These are phyloP conservation scores for Hypericum androsaemum DNA, from an alignment of 345 rosid genomes.

Conservation along the genomic window DNA sequence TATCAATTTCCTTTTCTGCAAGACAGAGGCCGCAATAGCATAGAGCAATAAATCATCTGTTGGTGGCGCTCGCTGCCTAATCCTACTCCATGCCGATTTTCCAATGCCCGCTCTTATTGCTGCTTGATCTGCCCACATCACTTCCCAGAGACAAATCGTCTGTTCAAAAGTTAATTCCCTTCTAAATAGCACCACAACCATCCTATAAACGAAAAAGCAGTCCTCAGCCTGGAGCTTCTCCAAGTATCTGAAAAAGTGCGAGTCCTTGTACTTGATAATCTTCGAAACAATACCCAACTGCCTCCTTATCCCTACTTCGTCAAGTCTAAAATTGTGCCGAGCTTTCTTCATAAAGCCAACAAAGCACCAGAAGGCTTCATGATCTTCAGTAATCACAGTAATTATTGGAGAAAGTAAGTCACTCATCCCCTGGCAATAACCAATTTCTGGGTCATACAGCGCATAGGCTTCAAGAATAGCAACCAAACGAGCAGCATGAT, in stretches of 20 bases:
- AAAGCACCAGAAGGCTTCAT: slow-evolving; percentile 95
- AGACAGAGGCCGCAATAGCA: slow-evolving; percentile 80
- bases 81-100: slow-evolving; percentile 76
- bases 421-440: slow-evolving; percentile 99
- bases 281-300: slow-evolving; percentile 76
- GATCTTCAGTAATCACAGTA: slow-evolving; percentile 62
- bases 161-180: slow-evolving; percentile 84
- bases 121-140: slow-evolving; percentile 98
- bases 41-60: slow-evolving; percentile 80
- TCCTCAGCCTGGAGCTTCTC: slow-evolving; percentile 90
- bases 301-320: slow-evolving; percentile 84
- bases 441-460: slow-evolving; percentile 77
- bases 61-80: slow-evolving; percentile 79
- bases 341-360: slow-evolving; percentile 94
- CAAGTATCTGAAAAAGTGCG: slow-evolving; percentile 74
- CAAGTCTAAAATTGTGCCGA: slow-evolving; percentile 85
- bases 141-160: slow-evolving; percentile 88
- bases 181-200: slow-evolving; percentile 92
- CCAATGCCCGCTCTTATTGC: slow-evolving; percentile 82
- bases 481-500: slow-evolving; percentile 89
- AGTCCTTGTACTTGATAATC: slow-evolving; percentile 80
- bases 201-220: slow-evolving; percentile 92
- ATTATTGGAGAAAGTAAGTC: slow-evolving; percentile 91
- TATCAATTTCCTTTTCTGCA: slow-evolving; percentile 82
- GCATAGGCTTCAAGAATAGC: slow-evolving; percentile 95